A percentile compares a stretch with the other conserved stretches of the same genome.
These are phyloP conservation scores for Aspergillus persii DNA, from an alignment of 2,329 filamentous ascomycete species.

Conservation along the genomic window DNA sequence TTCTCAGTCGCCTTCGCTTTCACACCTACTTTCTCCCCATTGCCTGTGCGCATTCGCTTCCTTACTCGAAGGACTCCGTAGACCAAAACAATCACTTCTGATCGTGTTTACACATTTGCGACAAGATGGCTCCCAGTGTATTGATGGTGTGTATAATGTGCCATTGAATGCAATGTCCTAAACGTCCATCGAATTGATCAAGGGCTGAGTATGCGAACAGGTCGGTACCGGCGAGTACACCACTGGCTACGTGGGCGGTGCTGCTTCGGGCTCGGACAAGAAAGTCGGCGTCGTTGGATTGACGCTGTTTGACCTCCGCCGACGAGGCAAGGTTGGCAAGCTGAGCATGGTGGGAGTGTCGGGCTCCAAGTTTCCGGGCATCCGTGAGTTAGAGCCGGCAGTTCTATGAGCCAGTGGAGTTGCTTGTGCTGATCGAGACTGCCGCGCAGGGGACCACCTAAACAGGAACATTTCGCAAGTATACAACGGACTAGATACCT, in stretches of 20 bases:
- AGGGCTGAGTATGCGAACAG: slow-evolving; percentile 36
- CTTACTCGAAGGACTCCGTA: background rate
- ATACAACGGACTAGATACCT: slow-evolving; percentile 86
- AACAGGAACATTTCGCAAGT: slow-evolving; percentile 81
- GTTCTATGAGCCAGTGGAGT: background rate
- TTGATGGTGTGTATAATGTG: slow-evolving; percentile 57
- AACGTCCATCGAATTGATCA: slow-evolving; percentile 3
- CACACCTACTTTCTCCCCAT: background rate
- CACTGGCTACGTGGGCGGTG: slow-evolving; percentile 84
- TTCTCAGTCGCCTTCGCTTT: background rate
- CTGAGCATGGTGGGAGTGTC: slow-evolving; percentile 88
- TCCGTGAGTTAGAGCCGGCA: slow-evolving; percentile 59
- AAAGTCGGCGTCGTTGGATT: slow-evolving; percentile 92
- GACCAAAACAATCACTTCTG: background rate
- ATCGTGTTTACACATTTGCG: background rate
- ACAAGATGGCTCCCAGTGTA: slow-evolving; percentile 62
- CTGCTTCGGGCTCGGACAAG: slow-evolving; percentile 85
- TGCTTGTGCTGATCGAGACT: background rate
- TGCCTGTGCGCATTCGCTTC: background rate
- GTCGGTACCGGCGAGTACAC: slow-evolving; percentile 96
- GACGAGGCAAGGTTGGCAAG: slow-evolving; percentile 81
- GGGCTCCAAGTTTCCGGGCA: slow-evolving; percentile 85
- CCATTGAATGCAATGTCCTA: slow-evolving; percentile 4
- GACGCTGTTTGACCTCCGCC: slow-evolving; percentile 82
- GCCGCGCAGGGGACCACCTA: slow-evolving; percentile 67